phyloP scores from a whole-genome alignment of 2,329 filamentous ascomycete genomes.

The Penicillium sp. region DNA sequence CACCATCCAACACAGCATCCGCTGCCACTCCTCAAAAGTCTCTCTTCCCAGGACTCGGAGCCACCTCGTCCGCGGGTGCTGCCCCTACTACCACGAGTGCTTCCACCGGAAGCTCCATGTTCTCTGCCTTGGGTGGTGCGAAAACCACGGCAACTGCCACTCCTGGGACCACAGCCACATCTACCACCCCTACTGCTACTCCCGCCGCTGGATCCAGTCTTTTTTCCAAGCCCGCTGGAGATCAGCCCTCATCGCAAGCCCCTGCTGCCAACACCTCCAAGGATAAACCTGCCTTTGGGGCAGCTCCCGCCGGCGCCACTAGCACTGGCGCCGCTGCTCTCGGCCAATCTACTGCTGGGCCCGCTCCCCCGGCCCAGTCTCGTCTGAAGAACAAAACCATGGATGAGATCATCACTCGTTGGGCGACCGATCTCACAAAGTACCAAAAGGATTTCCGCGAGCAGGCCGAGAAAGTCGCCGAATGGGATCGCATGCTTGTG shows the following conservation, averaged over 20 bases:
- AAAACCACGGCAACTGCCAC: conserved; percentile 26
- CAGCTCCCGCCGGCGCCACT: conserved; percentile 17
- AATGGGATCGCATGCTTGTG: conserved; percentile 87
- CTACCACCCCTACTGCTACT: conserved; percentile 27
- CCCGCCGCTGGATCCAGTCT: conserved; percentile 16
- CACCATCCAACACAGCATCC: conserved; percentile 22
- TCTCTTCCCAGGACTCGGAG: conserved; percentile 27
- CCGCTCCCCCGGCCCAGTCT: conserved; percentile 71
- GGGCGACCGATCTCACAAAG: conserved; percentile 90
- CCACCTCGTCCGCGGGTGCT: conserved; percentile 26
- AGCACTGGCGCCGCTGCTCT: conserved; percentile 38
- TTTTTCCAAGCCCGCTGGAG: conserved; percentile 25
- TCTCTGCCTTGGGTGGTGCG: conserved; percentile 25
- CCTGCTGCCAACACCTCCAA: conserved; percentile 19
- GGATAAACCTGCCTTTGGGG: conserved; percentile 26
- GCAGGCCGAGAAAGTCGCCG: conserved; percentile 77
- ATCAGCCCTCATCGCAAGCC: conserved; percentile 20
- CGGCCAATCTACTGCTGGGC: conserved; percentile 71
- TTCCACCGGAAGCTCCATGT: conserved; percentile 23
- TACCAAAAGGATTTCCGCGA: conserved; percentile 96
- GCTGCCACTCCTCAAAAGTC: conserved; percentile 31
- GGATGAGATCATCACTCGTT: conserved; percentile 96
- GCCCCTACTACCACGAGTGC: conserved; percentile 28
- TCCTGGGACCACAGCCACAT: conserved; percentile 23
- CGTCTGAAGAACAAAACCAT: conserved; percentile 97